Percentiles rank a stretch among this genome's conserved stretches.
These are phyloP conservation scores for Ochromonas danica DNA, from an alignment of 108 stramenopile species.

Conservation along the genomic window DNA sequence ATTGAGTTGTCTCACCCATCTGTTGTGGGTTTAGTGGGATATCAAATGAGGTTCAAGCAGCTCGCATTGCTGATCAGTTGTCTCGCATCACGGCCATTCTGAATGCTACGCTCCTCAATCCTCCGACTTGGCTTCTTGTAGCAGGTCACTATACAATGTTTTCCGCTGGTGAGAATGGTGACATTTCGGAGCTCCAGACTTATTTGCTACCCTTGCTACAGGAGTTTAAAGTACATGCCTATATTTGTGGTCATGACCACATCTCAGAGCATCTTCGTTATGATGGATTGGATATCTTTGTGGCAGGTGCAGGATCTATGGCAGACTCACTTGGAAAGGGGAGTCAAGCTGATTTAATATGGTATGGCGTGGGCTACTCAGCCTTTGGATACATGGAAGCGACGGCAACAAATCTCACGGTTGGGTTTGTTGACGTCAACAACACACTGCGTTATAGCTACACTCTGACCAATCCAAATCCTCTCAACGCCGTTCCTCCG, in stretches of 20 bases:
- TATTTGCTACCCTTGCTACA: slow-evolving; percentile 26
- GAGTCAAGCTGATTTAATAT: background rate
- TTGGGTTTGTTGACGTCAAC: background rate
- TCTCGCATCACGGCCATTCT: background rate
- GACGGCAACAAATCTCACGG: background rate
- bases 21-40: slow-evolving; percentile 12
- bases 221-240: slow-evolving; percentile 8
- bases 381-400: background rate
- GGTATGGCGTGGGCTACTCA: slow-evolving; percentile 2
- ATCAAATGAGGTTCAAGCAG: background rate
- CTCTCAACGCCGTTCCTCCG: too few species aligned
- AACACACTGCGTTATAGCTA: too few species aligned
- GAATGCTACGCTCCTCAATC: background rate
- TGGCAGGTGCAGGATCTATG: slow-evolving; percentile 9
- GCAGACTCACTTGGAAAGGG: background rate
- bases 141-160: slow-evolving; percentile 31
- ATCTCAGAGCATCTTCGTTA: slow-evolving; percentile 20
- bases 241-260: slow-evolving; percentile 33
- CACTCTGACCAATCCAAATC: too few species aligned
- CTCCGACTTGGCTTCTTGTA: slow-evolving; percentile 6
- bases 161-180: background rate
- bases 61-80: slow-evolving; percentile 8
- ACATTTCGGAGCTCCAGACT: background rate
- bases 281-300: background rate
- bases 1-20: background rate